A percentile compares a stretch with the other conserved stretches of the same genome.
These are phyloP conservation scores for Boletus rubescentipes DNA, from an alignment of 768 basidiomycete species.

Conservation along the genomic window DNA sequence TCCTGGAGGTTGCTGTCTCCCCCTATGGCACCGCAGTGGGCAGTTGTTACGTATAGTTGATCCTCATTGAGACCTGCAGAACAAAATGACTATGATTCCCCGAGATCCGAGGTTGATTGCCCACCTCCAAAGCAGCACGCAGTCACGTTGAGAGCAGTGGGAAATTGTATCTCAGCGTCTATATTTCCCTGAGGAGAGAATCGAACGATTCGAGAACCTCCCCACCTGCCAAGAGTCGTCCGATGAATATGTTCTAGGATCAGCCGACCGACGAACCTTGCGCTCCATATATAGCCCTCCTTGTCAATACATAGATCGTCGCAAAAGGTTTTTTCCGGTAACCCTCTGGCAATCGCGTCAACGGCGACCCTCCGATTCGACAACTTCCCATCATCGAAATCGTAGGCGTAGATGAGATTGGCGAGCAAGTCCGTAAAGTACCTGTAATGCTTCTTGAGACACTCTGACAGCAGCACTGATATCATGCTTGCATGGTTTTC, in stretches of 20 bases:
- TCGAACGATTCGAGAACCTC: constrained; percentile 56
- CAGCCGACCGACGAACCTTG: constrained; percentile 38
- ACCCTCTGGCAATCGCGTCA: constrained; percentile 54
- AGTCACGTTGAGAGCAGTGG: constrained; percentile 62
- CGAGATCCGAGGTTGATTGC: constrained; percentile 5
- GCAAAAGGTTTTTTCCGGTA: constrained; percentile 49
- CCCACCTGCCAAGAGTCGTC: constrained; percentile 48
- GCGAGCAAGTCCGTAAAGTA: constrained; percentile 68
- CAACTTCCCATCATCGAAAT: constrained; percentile 48
- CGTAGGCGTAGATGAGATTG: constrained; percentile 67
- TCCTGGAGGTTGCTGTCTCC: constrained; percentile 45
- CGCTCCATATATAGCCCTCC: constrained; percentile 67
- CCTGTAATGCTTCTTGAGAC: constrained; percentile 34
- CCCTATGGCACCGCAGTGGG: constrained; percentile 58
- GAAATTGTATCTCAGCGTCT: constrained; percentile 57
- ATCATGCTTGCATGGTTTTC: constrained; percentile 20
- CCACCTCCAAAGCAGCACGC: constrained; percentile 62
- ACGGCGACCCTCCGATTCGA: constrained; percentile 57
- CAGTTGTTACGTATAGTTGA: constrained; percentile 54
- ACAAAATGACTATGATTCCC: not conserved
- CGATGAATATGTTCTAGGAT: not conserved
- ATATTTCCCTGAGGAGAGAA: constrained; percentile 53
- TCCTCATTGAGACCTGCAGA: constrained; percentile 56
- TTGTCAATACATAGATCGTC: constrained; percentile 68
- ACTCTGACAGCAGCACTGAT: constrained; percentile 3